These are phyloP conservation scores for Coemansia sp. DNA, from an alignment of 192 early-diverging fungal species.

Conservation along the genomic window DNA sequence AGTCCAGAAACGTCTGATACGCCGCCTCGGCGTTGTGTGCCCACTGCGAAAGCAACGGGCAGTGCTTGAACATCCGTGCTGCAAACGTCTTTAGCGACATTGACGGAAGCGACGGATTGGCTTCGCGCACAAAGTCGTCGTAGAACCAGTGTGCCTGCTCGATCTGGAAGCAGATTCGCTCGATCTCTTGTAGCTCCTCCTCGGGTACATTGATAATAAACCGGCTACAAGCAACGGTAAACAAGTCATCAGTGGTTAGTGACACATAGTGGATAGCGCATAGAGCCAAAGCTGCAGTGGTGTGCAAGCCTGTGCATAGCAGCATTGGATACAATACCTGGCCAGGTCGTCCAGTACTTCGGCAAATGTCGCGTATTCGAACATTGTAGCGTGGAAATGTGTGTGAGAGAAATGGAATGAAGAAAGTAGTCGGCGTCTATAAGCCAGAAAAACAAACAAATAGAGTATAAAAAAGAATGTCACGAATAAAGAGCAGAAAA, in stretches of 20 bases:
- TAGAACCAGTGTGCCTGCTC: conserved; percentile 99
- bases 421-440: conserved; percentile 4
- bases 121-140: conserved; percentile 94
- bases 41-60: conserved; percentile 89
- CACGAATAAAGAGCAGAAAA: neutral
- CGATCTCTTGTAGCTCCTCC: conserved; percentile 91
- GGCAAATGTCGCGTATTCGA: conserved; percentile 68
- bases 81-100: conserved; percentile 86
- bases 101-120: conserved; percentile 75
- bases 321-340: conserved; percentile 41
- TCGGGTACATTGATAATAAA: conserved; percentile 99
- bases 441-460: neutral
- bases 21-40: conserved; percentile 83
- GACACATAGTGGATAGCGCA: neutral
- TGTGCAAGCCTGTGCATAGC: neutral
- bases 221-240: conserved; percentile 61
- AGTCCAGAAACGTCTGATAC: conserved; percentile 90
- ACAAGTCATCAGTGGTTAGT: neutral
- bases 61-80: conserved; percentile 82
- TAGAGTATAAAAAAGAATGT: conserved; percentile 5
- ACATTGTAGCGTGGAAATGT: conserved; percentile 43
- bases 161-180: conserved; percentile 96
- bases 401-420: neutral
- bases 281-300: neutral
- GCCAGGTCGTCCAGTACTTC: conserved; percentile 88